Conservation (phyloP, 768 basidiomycete genomes). For the Leucocoprinus sp. region DNA sequence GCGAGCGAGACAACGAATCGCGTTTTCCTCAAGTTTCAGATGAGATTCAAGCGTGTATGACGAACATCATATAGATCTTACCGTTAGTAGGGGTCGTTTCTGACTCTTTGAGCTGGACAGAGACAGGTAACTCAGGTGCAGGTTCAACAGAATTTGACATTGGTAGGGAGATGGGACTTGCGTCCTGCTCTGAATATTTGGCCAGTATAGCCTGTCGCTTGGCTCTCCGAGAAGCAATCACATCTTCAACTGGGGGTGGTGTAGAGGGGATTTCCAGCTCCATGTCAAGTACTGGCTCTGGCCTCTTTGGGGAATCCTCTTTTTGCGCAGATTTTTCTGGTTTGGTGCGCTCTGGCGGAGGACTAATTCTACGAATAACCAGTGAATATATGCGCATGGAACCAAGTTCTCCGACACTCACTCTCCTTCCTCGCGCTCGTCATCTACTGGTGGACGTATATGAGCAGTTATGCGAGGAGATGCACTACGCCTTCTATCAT, state of each 20-base stretch:
- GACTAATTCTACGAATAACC: constrained; percentile 50
- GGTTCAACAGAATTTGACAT: constrained; percentile 67
- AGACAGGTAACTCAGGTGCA: constrained; percentile 37
- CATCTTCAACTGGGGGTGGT: constrained; percentile 42
- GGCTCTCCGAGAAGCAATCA: constrained; percentile 63
- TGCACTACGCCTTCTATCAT: constrained; percentile 16
- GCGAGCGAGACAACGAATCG: constrained; percentile 50
- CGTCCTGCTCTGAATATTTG: constrained; percentile 51
- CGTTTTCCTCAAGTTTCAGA: constrained; percentile 31
- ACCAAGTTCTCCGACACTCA: constrained; percentile 47
- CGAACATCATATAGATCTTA: not conserved
- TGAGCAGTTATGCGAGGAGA: constrained; percentile 18
- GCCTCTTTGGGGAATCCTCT: constrained; percentile 7
- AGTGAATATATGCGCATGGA: constrained; percentile 6
- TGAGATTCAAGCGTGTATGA: not conserved
- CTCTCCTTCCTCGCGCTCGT: constrained; percentile 89
- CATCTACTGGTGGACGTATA: constrained; percentile 25
- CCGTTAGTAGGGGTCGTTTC: not conserved
- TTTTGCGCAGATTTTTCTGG: constrained; percentile 7
- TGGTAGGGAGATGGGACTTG: constrained; percentile 52
- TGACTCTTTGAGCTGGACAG: constrained; percentile 26
- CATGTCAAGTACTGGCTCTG: constrained; percentile 5
- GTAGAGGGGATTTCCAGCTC: constrained; percentile 15
- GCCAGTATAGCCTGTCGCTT: constrained; percentile 72
- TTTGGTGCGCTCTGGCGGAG: constrained; percentile 29